phyloP scores from a whole-genome alignment of 352 stramenopile species.

The Phytopythium helicoides region DNA sequence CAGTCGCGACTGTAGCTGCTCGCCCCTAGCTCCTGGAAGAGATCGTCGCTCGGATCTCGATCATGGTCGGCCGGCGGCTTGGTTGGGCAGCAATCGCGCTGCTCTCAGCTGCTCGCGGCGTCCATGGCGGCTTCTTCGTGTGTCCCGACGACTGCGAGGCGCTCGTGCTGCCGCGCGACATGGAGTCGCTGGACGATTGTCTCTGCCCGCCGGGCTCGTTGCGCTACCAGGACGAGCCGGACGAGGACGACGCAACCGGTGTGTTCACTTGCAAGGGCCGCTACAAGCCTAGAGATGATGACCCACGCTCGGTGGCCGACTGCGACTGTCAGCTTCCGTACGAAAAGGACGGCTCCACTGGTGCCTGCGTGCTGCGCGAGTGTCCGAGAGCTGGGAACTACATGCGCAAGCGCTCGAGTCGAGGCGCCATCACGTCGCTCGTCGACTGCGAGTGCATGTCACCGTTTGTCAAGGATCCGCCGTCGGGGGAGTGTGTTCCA shows the following conservation, averaged over 20 bases:
- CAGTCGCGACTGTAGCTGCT: too few species aligned
- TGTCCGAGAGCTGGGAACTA: slow-evolving; percentile 83
- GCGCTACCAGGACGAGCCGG: slow-evolving; percentile 14
- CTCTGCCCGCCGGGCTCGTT: slow-evolving; percentile 51
- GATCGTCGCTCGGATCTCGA: too few species aligned
- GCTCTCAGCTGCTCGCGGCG: slow-evolving; percentile 8
- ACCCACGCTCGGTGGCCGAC: slow-evolving; percentile 52
- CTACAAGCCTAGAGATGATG: slow-evolving; percentile 42
- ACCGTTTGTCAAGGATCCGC: slow-evolving; percentile 68
- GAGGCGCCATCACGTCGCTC: slow-evolving; percentile 30
- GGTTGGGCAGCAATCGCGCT: slow-evolving; percentile 11
- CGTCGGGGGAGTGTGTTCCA: slow-evolving; percentile 62
- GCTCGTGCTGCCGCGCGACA: slow-evolving; percentile 79
- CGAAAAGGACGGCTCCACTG: slow-evolving; percentile 55
- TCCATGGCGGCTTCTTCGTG: slow-evolving; percentile 43
- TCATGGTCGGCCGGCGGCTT: slow-evolving; percentile 19
- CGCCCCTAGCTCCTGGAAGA: too few species aligned
- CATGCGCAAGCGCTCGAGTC: slow-evolving; percentile 30
- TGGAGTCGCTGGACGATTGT: slow-evolving; percentile 78
- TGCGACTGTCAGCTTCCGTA: slow-evolving; percentile 77
- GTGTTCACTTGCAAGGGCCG: slow-evolving; percentile 55
- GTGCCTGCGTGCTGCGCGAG: slow-evolving; percentile 44
- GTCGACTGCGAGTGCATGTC: slow-evolving; percentile 64
- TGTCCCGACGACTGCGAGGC: slow-evolving; percentile 66
- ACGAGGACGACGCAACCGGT: slow-evolving; percentile 21